phyloP scores from a whole-genome alignment of 495 filamentous ascomycete genomes.

The Chaetomium fimeti region DNA sequence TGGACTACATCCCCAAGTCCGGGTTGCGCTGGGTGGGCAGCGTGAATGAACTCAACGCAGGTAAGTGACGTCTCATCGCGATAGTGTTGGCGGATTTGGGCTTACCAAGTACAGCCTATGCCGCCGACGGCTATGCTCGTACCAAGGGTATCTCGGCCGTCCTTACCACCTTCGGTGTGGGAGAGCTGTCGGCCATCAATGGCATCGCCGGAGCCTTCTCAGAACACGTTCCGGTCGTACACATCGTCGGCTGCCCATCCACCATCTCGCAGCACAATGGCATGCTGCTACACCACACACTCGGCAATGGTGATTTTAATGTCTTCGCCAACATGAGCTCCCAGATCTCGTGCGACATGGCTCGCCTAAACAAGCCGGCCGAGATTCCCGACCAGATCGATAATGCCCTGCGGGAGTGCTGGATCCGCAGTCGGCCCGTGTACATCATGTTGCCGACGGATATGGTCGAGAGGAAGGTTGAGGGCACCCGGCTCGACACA shows the following conservation, averaged over 20 bases:
- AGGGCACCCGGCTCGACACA: conserved; percentile 63
- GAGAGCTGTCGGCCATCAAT: conserved; percentile 74
- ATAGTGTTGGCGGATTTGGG: background rate
- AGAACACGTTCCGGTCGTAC: conserved; percentile 74
- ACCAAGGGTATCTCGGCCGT: conserved; percentile 70
- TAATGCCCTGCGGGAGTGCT: conserved; percentile 75
- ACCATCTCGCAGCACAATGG: conserved; percentile 58
- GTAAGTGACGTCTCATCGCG: conserved; percentile 34
- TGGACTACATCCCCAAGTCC: conserved; percentile 63
- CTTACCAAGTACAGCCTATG: conserved; percentile 54
- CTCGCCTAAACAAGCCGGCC: conserved; percentile 64
- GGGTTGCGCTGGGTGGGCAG: conserved; percentile 76
- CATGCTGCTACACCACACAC: conserved; percentile 85
- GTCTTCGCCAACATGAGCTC: conserved; percentile 79
- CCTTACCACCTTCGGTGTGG: conserved; percentile 78
- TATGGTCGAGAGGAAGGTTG: conserved; percentile 75
- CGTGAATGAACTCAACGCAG: conserved; percentile 80
- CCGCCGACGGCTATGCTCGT: conserved; percentile 77
- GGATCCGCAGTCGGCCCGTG: conserved; percentile 68
- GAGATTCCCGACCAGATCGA: conserved; percentile 77
- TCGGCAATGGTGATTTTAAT: conserved; percentile 86
- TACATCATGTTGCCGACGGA: conserved; percentile 88
- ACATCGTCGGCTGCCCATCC: conserved; percentile 74
- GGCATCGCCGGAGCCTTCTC: conserved; percentile 70
- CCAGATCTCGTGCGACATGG: conserved; percentile 66